Conservation (phyloP, 192 early-diverging fungal genomes). For the Ambispora gerdemannii region DNA sequence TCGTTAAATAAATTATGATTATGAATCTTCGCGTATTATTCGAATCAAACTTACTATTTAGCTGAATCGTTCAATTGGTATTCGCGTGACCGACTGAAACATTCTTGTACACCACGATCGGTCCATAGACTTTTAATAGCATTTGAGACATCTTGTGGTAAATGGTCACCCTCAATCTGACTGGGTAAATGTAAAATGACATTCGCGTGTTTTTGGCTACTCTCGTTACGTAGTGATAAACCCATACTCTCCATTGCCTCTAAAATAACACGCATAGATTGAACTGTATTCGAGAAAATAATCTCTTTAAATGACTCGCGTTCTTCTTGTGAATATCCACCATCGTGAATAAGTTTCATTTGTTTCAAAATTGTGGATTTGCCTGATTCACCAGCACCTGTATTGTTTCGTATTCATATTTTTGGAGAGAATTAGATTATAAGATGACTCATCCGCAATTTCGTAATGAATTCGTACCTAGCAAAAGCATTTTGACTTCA, state of each 20-base stretch:
- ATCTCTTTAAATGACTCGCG: conserved; percentile 92
- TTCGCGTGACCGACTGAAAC: conserved; percentile 79
- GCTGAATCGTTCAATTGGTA: conserved; percentile 98
- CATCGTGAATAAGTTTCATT: conserved; percentile 97
- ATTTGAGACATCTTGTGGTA: conserved; percentile 73
- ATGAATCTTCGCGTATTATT: not conserved
- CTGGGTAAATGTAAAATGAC: conserved; percentile 78
- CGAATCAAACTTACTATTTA: conserved; percentile 64
- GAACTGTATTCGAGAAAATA: conserved; percentile 93
- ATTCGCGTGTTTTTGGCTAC: conserved; percentile 66
- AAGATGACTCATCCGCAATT: not conserved
- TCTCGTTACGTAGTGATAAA: conserved; percentile 64
- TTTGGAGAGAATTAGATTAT: not conserved
- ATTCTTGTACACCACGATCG: conserved; percentile 79
- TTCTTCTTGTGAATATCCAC: conserved; percentile 88
- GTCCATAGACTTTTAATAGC: conserved; percentile 83
- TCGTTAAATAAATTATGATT: not conserved
- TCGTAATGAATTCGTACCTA: conserved; percentile 52
- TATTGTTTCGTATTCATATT: conserved; percentile 8
- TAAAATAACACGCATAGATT: conserved; percentile 93
- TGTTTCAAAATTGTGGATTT: conserved; percentile 98
- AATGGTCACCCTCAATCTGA: conserved; percentile 84
- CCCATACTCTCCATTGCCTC: conserved; percentile 91
- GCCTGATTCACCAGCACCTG: conserved; percentile 94
- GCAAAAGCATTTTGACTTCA: conserved; percentile 95